Base-by-base conservation (phyloP, 129 eudicot species). In the Pittosporum tobira region DNA sequence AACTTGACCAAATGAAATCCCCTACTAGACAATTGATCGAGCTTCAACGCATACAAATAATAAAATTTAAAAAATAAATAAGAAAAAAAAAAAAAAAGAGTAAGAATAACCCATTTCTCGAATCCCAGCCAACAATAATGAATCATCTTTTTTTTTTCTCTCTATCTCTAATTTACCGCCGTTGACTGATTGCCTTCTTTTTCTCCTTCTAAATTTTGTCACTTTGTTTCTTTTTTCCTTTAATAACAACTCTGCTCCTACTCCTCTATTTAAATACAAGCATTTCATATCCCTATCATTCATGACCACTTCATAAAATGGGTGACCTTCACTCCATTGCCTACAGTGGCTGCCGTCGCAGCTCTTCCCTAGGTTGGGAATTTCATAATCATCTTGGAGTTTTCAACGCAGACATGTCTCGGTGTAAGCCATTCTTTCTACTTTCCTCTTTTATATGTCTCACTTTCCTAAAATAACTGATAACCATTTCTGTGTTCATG, bases 291-390 rank as follows among this genome's bases (percentile, higher is more conserved):
- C 25, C 18, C 6, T 57, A n/a, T 15, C 57, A 18, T 22, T 13
- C n/a, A n/a, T n/a, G n/a, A n/a, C n/a, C n/a, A n/a, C n/a, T n/a
- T n/a, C n/a, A n/a, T n/a, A n/a, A 72, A 68, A 79, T 79, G 83
- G 82, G 66, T 56, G 93, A 84, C 27, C 84, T 84, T 79, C 79
- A 71, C 77, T 79, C 93, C 34, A 68, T 79, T 73, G 77, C 93
- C 42, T 73, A 70, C 77, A 65, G 55, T 29, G 63, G 62, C 80
- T 63, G 68, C 76, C 74, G 62, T 68, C 74, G 76, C 60, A 68
- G 52, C 23, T 71, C 88, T 73, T 73, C 79, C 55, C 61, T 72
- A 65, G 75, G 70, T 74, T 82, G 81, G 81, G 83, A 82, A 55
- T 65, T 76, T 43, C 81, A 84, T 63, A 68, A 66, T 66, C 79